Evolutionary conservation across 345 rosid genomes (phyloP).

Genomic region (Moricandia moricandioides): DNA sequence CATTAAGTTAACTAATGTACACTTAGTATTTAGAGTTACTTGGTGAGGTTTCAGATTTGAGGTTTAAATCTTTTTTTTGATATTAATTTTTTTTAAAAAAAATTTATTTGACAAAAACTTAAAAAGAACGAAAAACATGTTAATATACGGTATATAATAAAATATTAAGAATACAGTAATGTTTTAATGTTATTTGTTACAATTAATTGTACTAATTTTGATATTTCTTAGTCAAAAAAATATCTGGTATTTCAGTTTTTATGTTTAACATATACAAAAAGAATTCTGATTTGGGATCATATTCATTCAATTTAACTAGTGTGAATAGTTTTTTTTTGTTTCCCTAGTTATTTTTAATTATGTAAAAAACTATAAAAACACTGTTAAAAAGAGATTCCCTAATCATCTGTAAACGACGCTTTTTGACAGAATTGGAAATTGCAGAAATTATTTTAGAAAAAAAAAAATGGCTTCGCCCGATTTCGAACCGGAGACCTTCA

Average conservation of each 20-base stretch:
- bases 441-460: background rate
- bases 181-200: background rate
- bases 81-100: too few species aligned
- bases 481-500: constrained; percentile 52
- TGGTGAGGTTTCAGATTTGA: too few species aligned
- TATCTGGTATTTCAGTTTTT: background rate
- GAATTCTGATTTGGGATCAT: background rate
- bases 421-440: too few species aligned
- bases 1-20: too few species aligned
- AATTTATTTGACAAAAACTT: too few species aligned
- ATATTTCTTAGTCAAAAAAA: too few species aligned
- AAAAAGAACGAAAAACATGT: too few species aligned
- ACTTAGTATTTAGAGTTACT: too few species aligned
- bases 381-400: too few species aligned
- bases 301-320: background rate
- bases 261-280: background rate
- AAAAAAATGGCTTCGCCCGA: background rate
- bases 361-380: too few species aligned
- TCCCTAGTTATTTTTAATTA: background rate
- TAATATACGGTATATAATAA: background rate
- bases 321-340: background rate
- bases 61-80: too few species aligned
- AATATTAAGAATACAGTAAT: background rate
- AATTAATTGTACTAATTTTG: background rate
- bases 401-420: too few species aligned